Evolutionary conservation across 176 grass and related monocot species (phyloP), one percentile per base, ranked within the genome.

Genomic region (Aegilops tauschii): DNA sequence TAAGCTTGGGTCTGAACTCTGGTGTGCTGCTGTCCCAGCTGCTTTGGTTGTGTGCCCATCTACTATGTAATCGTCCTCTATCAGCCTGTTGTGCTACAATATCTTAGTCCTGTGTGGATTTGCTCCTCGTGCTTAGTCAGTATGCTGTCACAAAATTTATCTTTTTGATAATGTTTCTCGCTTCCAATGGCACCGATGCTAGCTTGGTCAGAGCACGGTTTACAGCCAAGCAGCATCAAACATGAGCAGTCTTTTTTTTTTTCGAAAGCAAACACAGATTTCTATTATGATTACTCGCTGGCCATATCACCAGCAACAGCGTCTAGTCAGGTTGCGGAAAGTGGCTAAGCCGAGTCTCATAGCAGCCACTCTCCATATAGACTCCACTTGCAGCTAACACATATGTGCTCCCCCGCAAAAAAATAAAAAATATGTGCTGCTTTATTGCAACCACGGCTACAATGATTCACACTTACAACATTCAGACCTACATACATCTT

Each of bases 21-120:
- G 66, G 74, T 87, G 65, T 71, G 61, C 82, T 89, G 65, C 87
- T 54, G 74, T 45, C 6, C 77, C 69, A 28, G 85, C 73, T 84
- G 62, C 73, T 90, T 82, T 62, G 85, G 77, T 88, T 86, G 85
- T 93, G 81, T 89, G 88, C 86, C 86, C 85, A 83, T 91, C 75
- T 23, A 69, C 80, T 77, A 88, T 89, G 86, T 91, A 89, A 86
- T 47, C 39, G 13, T 49, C 18, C 35, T 77, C 72, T 85, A 80
- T 90, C 87, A 81, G 75, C 87, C 78, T 83, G 72, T 72, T 84
- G 52, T 85, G 84, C 88, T 73, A 85, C 79, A 76, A 78, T 30
- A 78, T 76, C 17, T 56, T 87, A 81, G 21, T 92, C 72, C 17
- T 75, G 27, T 79, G 74, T 88, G 87, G 77, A 88, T 90, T 73